These are phyloP conservation scores for Galeopsis tetrahit DNA, from an alignment of 257 asterid species.

Conservation along the genomic window DNA sequence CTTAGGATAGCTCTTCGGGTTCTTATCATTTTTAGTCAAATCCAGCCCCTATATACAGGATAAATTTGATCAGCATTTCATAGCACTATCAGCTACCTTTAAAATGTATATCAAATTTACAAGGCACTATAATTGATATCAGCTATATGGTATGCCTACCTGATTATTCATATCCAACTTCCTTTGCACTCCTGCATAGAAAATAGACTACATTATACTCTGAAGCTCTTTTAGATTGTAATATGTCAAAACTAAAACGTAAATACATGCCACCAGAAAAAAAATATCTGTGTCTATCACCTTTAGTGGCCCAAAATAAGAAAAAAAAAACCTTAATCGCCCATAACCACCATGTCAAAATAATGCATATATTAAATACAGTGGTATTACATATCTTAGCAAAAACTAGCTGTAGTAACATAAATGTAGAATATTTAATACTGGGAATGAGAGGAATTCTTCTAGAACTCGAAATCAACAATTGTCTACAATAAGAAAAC, in stretches of 20 bases:
- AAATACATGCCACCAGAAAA: background rate
- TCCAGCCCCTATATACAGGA: slow-evolving; percentile 41
- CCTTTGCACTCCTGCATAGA: slow-evolving; percentile 71
- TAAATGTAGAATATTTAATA: background rate
- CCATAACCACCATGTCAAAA: background rate
- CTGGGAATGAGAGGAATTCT: background rate
- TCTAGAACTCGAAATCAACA: slow-evolving; percentile 1
- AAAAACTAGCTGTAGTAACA: background rate
- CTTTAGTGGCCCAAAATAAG: slow-evolving; percentile 3
- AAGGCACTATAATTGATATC: background rate
- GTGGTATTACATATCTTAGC: background rate
- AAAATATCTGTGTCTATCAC: background rate
- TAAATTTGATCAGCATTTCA: background rate
- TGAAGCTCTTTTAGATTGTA: slow-evolving; percentile 5
- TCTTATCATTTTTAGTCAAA: slow-evolving; percentile 49
- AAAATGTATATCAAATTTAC: slow-evolving; percentile 2
- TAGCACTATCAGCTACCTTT: background rate
- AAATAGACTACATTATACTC: slow-evolving; percentile 26
- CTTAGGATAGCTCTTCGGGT: slow-evolving; percentile 46
- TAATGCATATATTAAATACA: background rate
- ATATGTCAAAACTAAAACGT: background rate
- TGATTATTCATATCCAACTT: slow-evolving; percentile 77
- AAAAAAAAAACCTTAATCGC: background rate
- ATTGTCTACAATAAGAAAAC: background rate
- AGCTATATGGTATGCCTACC: slow-evolving; percentile 42